Percentiles rank a stretch among this genome's conserved stretches.
Conservation (phyloP, 2,329 filamentous ascomycete species). For the Penicillium sp. region DNA sequence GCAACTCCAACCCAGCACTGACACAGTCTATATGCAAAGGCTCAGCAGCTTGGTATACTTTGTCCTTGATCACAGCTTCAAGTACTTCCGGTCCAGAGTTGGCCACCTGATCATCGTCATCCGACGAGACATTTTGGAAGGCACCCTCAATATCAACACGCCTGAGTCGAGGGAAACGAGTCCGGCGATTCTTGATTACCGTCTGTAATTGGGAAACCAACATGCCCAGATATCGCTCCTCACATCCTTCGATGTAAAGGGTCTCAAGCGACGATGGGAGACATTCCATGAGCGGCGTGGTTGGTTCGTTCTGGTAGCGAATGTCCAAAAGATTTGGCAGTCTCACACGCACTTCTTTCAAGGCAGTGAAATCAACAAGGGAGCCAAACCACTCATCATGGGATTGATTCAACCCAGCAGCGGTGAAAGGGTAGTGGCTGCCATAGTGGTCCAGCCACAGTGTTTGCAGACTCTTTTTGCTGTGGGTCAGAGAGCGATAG, state of each 20-base stretch:
- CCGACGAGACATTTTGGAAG: slow-evolving; percentile 22
- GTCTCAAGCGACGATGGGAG: slow-evolving; percentile 20
- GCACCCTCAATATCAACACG: slow-evolving; percentile 23
- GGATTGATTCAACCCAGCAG: slow-evolving; percentile 22
- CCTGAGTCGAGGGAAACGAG: slow-evolving; percentile 14
- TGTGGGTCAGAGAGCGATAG: slow-evolving; percentile 18
- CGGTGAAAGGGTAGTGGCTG: slow-evolving; percentile 24
- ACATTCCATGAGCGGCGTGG: slow-evolving; percentile 17
- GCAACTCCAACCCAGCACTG: slow-evolving; percentile 17
- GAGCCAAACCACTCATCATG: slow-evolving; percentile 28
- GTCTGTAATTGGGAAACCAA: slow-evolving; percentile 19
- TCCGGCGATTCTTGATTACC: slow-evolving; percentile 18
- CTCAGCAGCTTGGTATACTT: slow-evolving; percentile 20
- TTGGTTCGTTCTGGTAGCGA: slow-evolving; percentile 22
- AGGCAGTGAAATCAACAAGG: slow-evolving; percentile 21
- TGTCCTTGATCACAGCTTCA: slow-evolving; percentile 15
- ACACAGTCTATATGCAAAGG: slow-evolving; percentile 18
- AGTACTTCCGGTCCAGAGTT: not conserved
- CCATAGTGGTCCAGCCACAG: slow-evolving; percentile 26
- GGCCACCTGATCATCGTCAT: slow-evolving; percentile 11
- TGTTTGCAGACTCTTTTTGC: slow-evolving; percentile 20
- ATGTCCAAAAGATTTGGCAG: slow-evolving; percentile 27
- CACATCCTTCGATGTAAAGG: slow-evolving; percentile 24
- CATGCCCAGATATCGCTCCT: slow-evolving; percentile 22
- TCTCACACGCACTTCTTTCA: slow-evolving; percentile 26